These are phyloP conservation scores for Nicotiana tomentosiformis DNA, from an alignment of 257 asterid genomes.

Conservation along the genomic window DNA sequence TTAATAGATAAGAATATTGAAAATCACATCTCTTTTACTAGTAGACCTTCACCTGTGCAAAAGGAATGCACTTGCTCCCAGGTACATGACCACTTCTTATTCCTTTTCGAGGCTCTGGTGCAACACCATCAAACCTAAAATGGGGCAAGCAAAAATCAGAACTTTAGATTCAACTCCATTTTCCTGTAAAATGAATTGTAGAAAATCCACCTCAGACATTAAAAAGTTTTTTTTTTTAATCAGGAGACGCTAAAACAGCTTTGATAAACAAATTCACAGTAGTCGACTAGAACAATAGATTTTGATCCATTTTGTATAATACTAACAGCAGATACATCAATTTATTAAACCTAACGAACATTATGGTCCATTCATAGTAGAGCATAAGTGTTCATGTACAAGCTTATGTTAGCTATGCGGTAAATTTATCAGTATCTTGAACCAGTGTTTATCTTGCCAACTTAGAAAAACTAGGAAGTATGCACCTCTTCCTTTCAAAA, in stretches of 20 bases:
- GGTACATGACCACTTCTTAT: conserved; percentile 90
- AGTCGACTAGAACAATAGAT: background rate
- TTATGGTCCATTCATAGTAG: background rate
- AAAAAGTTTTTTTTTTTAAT: background rate
- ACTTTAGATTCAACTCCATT: background rate
- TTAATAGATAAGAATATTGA: background rate
- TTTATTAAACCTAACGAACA: background rate
- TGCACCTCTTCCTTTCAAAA: no score
- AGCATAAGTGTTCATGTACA: background rate
- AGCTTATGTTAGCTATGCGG: background rate
- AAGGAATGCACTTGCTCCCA: conserved; percentile 91
- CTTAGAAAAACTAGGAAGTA: background rate
- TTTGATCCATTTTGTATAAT: background rate
- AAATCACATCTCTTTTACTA: background rate
- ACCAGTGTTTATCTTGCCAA: background rate
- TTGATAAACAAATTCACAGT: background rate
- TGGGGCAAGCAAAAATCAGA: conserved; percentile 2
- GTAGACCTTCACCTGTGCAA: conserved; percentile 55
- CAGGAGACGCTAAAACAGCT: background rate
- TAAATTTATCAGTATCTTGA: background rate
- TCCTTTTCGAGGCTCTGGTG: conserved; percentile 98
- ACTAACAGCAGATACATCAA: background rate
- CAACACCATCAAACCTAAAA: conserved; percentile 81
- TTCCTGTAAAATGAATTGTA: background rate
- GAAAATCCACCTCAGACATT: background rate